phyloP scores from a whole-genome alignment of 75 land plant species.

The Sequoia sempervirens region DNA sequence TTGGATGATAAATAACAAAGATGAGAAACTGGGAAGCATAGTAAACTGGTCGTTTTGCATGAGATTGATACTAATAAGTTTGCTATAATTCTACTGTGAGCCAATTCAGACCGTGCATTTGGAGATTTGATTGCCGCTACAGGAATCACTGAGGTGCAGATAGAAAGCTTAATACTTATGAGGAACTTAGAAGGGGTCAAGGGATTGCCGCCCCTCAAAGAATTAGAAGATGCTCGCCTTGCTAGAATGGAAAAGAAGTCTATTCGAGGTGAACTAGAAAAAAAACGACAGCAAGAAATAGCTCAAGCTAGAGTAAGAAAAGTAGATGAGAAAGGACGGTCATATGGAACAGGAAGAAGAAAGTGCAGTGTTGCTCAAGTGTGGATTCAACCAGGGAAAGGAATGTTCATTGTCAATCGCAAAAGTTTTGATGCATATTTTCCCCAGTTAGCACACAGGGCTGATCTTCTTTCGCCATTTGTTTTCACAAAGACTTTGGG shows the following conservation, averaged over 20 bases:
- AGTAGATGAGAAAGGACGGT: constrained; percentile 82
- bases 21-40: background rate
- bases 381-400: constrained; percentile 80
- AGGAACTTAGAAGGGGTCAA: constrained; percentile 61
- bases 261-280: constrained; percentile 61
- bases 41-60: background rate
- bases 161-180: constrained; percentile 72
- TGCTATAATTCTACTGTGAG: background rate
- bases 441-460: constrained; percentile 72
- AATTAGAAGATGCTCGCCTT: constrained; percentile 57
- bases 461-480: constrained; percentile 78
- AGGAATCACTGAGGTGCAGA: constrained; percentile 72
- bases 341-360: constrained; percentile 91
- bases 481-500: constrained; percentile 78
- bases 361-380: constrained; percentile 90
- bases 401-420: constrained; percentile 69
- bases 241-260: constrained; percentile 53
- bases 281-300: constrained; percentile 66
- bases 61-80: background rate
- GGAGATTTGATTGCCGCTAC: constrained; percentile 75
- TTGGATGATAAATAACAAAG: background rate
- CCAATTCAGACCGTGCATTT: constrained; percentile 54
- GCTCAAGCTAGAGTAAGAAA: constrained; percentile 63
- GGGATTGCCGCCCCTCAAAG: constrained; percentile 73
- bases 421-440: constrained; percentile 77